Evolutionary conservation across 2,329 filamentous ascomycete genomes (phyloP).

Genomic region (Drechslera avenae): DNA sequence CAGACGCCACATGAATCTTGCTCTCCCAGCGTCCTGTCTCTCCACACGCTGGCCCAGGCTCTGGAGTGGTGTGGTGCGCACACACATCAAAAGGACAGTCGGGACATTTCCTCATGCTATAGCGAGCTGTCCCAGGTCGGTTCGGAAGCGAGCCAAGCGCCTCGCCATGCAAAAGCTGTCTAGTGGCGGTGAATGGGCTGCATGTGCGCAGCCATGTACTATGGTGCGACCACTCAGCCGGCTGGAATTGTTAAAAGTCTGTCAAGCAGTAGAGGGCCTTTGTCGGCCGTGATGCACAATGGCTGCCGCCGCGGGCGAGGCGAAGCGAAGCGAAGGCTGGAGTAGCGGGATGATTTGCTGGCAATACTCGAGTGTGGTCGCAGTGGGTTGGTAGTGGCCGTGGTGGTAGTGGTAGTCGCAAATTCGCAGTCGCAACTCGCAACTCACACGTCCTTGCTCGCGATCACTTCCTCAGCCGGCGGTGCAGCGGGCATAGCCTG

Average conservation of each 20-base stretch:
- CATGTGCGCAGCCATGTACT: slow-evolving; percentile 8
- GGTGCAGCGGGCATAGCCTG: too few species aligned
- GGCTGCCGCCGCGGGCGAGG: slow-evolving; percentile 30
- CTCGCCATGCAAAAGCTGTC: slow-evolving; percentile 26
- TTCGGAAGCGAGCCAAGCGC: slow-evolving; percentile 25
- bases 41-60: too few species aligned
- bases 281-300: slow-evolving; percentile 18
- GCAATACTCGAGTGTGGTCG: slow-evolving; percentile 18
- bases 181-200: slow-evolving; percentile 28
- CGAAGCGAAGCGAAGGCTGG: slow-evolving; percentile 12
- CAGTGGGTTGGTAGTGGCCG: too few species aligned
- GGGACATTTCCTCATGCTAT: too few species aligned
- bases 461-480: too few species aligned
- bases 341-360: slow-evolving; percentile 23
- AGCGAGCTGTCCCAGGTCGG: slow-evolving; percentile 5
- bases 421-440: slow-evolving; percentile 1
- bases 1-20: slow-evolving; percentile 18
- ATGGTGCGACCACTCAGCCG: slow-evolving; percentile 15
- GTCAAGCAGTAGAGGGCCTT: slow-evolving; percentile 23
- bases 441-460: background rate
- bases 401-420: too few species aligned
- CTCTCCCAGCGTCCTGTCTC: too few species aligned
- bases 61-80: too few species aligned
- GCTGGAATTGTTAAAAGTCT: slow-evolving; percentile 17
- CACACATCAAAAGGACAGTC: too few species aligned